A percentile compares a stretch with the other conserved stretches of the same genome.
These are phyloP conservation scores for Candida vartiovaarae DNA, from an alignment of 805 yeast species.

Conservation along the genomic window DNA sequence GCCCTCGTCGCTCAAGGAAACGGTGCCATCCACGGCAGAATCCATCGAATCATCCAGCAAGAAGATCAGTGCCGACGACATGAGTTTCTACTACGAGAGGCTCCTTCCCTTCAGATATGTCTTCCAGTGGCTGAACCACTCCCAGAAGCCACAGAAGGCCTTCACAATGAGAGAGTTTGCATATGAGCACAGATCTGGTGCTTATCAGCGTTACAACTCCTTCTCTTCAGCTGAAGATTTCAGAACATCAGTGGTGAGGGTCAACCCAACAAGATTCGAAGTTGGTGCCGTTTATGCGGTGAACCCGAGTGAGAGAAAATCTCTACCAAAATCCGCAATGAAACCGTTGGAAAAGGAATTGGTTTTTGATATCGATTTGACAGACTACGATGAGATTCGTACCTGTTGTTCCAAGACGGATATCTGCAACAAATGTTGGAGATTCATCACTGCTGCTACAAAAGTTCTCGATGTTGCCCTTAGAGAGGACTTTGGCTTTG, in stretches of 20 bases:
- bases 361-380: slow-evolving; percentile 95
- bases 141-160: slow-evolving; percentile 65
- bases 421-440: slow-evolving; percentile 91
- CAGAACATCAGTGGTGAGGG: slow-evolving; percentile 62
- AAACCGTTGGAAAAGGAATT: slow-evolving; percentile 80
- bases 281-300: slow-evolving; percentile 87
- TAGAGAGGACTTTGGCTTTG: slow-evolving; percentile 83
- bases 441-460: slow-evolving; percentile 79
- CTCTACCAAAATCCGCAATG: slow-evolving; percentile 68
- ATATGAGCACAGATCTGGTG: slow-evolving; percentile 80
- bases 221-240: slow-evolving; percentile 62
- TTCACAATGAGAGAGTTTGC: slow-evolving; percentile 92
- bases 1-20: neutral
- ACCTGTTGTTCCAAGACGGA: slow-evolving; percentile 86
- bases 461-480: slow-evolving; percentile 65
- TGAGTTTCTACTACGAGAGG: slow-evolving; percentile 63
- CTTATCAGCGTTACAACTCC: slow-evolving; percentile 85
- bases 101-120: slow-evolving; percentile 70
- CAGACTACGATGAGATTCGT: slow-evolving; percentile 90
- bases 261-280: slow-evolving; percentile 88
- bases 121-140: slow-evolving; percentile 88
- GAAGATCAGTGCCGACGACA: slow-evolving; percentile 40
- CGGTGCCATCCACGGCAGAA: neutral
- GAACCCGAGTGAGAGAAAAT: slow-evolving; percentile 81
- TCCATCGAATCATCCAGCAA: neutral